A percentile compares a stretch with the other conserved stretches of the same genome.
Evolutionary conservation across 2,329 filamentous ascomycete species (phyloP).

Genomic region (Pseudocercospora vitis): DNA sequence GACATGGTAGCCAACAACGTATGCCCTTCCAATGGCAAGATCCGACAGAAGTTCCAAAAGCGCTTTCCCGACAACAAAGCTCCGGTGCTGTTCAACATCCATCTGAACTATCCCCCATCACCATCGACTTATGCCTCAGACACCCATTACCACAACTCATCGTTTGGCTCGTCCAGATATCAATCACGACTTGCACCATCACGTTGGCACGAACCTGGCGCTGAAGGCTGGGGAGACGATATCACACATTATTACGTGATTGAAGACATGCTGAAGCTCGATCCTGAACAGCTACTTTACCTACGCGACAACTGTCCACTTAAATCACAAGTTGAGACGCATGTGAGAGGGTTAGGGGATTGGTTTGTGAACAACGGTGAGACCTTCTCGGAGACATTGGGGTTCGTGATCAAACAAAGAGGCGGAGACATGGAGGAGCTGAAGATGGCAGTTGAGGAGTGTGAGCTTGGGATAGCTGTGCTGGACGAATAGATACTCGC

Average conservation of each 20-base stretch:
- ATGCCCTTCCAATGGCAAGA: constrained; percentile 62
- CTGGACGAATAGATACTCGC: too few relatives aligned
- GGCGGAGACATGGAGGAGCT: constrained; percentile 57
- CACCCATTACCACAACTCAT: constrained; percentile 42
- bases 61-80: constrained; percentile 53
- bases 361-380: constrained; percentile 66
- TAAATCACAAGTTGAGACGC: constrained; percentile 59
- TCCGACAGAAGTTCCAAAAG: constrained; percentile 59
- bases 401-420: constrained; percentile 57
- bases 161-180: constrained; percentile 40
- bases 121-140: constrained; percentile 35
- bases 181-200: constrained; percentile 51
- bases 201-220: constrained; percentile 52
- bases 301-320: constrained; percentile 56
- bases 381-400: constrained; percentile 60
- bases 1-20: constrained; percentile 59
- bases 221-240: constrained; percentile 66
- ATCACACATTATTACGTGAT: constrained; percentile 64
- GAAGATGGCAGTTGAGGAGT: constrained; percentile 64
- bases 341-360: constrained; percentile 53
- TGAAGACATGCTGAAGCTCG: constrained; percentile 64
- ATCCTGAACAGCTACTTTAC: constrained; percentile 60
- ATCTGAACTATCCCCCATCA: constrained; percentile 38
- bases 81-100: constrained; percentile 53
- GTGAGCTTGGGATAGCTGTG: constrained; percentile 67